Conservation (phyloP, 441 rosid species). For the Metrosideros polymorpha region DNA sequence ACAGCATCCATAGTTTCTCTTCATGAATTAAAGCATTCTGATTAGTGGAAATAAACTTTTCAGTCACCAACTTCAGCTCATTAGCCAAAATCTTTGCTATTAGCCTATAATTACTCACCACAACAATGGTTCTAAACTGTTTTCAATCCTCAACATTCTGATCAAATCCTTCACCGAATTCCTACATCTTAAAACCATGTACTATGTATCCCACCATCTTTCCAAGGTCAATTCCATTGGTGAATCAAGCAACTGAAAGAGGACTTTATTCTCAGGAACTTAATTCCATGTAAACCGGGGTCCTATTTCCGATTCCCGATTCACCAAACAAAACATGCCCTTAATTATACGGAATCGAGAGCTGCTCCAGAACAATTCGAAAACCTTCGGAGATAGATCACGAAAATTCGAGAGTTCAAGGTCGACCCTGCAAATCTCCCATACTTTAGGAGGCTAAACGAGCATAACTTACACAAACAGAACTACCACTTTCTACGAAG, state of each 20-base stretch:
- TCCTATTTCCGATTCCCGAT: neutral
- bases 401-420: neutral
- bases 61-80: neutral
- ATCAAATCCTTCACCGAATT: neutral
- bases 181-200: neutral
- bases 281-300: neutral
- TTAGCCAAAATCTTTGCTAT: neutral
- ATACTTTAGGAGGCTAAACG: neutral
- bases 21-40: neutral
- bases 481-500: neutral
- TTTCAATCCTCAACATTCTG: neutral
- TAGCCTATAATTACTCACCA: neutral
- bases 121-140: neutral
- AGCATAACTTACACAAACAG: neutral
- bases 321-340: neutral
- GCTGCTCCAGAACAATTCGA: neutral
- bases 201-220: neutral
- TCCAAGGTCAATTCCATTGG: neutral
- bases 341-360: neutral
- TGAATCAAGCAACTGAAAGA: neutral
- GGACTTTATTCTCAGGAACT: neutral
- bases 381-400: accelerated
- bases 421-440: neutral
- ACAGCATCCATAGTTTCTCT: neutral
- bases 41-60: neutral